Conservation (phyloP, 768 basidiomycete genomes). For the Leccinum imitatum region DNA sequence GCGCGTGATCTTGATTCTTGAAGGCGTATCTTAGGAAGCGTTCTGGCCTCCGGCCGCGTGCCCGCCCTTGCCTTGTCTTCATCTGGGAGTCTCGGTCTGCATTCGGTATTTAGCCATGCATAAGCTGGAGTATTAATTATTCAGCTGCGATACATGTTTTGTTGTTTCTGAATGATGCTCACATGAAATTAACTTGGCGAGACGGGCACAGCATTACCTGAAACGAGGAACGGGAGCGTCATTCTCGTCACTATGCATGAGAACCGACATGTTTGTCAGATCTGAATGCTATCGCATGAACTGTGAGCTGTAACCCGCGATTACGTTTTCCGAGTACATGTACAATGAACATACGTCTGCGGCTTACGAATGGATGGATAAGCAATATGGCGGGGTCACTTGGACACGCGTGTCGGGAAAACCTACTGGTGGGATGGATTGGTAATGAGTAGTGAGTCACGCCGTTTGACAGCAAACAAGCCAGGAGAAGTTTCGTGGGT, state of each 20-base stretch:
- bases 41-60: background rate
- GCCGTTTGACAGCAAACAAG: background rate
- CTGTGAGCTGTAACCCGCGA: background rate
- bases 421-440: background rate
- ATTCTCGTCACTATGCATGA: slow-evolving; percentile 6
- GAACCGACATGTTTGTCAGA: slow-evolving; percentile 12
- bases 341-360: background rate
- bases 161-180: background rate
- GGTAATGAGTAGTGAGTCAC: background rate
- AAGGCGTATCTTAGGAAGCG: background rate
- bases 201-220: background rate
- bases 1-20: background rate
- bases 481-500: background rate
- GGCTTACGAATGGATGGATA: background rate
- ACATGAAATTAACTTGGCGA: background rate
- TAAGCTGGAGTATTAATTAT: background rate
- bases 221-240: slow-evolving; percentile 3
- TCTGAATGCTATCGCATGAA: slow-evolving; percentile 16
- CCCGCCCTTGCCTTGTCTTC: background rate
- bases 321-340: background rate
- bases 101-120: background rate
- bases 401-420: background rate
- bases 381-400: background rate
- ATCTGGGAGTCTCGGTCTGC: background rate
- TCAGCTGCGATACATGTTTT: background rate